Evolutionary conservation across 768 basidiomycete species (phyloP), one percentile per base, ranked within the genome.

Genomic region (Pulveroboletus ravenelii): DNA sequence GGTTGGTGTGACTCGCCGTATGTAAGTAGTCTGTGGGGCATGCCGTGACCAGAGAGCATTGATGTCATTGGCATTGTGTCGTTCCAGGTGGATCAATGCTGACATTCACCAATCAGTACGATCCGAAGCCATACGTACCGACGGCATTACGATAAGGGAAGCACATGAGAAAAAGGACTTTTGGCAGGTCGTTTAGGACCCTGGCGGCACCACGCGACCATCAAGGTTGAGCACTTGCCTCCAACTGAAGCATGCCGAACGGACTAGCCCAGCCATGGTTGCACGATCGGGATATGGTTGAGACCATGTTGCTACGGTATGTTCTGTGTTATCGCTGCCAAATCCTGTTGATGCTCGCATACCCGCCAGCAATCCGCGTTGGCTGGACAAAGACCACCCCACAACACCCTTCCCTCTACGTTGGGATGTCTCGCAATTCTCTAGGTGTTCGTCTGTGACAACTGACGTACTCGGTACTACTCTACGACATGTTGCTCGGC

Each of bases 401-500:
- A 5, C 45, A 1, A 27, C 30, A 23, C 18, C 45, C 12, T 54
- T 37, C 25, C 31, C 13, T 31, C 31, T 43, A 39, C 10, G 31
- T 43, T 13, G 36, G 15, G 8, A 14, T 20, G 15, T 53, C 51
- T 29, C 15, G 47, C 53, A 17, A 39, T 42, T 6, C 37, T 47
- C 5, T 41, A 52, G 3, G 36, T 36, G 1, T 47, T 53, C 36
- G 31, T 52, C 20, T 54, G 36, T 31, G 2, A 36, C 44, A n/a
- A n/a, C 8, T 10, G 8, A 38, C 37, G 35, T 42, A 25, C 44
- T 44, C 5, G 2, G 23, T 23, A 41, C 15, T 53, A 46, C 17
- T 45, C 39, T 18, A 34, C 35, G 13, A 29, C 4, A 29, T 54
- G 47, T 46, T 53, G 51, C 36, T 54, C 29, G 17, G 41, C 12